Base-by-base conservation (phyloP, 371 early-diverging fungal species). In the Zancudomyces culisetae region DNA sequence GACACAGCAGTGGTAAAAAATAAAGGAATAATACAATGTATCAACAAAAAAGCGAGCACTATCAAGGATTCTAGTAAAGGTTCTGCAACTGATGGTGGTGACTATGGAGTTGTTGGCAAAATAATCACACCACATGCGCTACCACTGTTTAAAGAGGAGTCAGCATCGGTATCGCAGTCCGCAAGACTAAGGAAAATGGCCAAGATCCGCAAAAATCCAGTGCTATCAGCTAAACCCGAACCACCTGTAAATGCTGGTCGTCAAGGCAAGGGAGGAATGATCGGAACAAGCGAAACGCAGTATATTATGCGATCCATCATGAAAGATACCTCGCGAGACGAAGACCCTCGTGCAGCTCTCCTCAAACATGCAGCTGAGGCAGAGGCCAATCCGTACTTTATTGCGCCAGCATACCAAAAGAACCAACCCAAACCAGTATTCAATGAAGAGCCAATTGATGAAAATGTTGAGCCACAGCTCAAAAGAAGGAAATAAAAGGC, bases 331-430 rank as follows among this genome's bases (percentile, higher is more conserved):
- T 75, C 78, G 40, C 73, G 83, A 49, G 85, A 85, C 57, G 92
- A 89, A 50, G 97, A 96, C 71, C 97, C 97, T 18, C 74, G 97
- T 41, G 95, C 85, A 52, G 97, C 92, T 10, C 75, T 96, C 56
- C 69, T 96, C 23, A 85, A 77, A 57, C 87, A 89, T 66, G 94
- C 95, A 1, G 74, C 79, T 18, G 71, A 68, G 1, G 89, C 93
- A 0, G 83, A 82, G 61, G 71, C 72, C 20, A 79, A 90, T 48
- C 92, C 92, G 1, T 76, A 78, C 65, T 92, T 87, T 81, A 77
- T 92, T 52, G 76, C 80, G 4, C 85, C 77, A 49, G 91, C 90
- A 0, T 95, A 95, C 63, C 72, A 82, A 58, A 67, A 73, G 42
- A 85, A 74, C 10, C 89, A 90, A 55, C 89, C 88, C 27, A 80